Evolutionary conservation across 1,139 yeast species (phyloP), one percentile per base, ranked within the genome.

Genomic region (Blastobotrys buckinghamii): DNA sequence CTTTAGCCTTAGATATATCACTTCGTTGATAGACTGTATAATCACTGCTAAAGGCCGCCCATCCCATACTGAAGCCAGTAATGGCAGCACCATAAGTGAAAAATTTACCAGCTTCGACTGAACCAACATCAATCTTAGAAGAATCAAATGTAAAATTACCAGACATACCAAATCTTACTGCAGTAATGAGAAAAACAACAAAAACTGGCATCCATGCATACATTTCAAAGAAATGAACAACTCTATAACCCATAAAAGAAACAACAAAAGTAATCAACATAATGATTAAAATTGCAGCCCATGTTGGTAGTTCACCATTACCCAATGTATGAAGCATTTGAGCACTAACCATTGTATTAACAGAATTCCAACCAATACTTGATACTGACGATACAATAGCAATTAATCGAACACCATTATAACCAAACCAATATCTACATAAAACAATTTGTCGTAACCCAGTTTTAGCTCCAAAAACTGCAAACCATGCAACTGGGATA

Each of bases 351-450:
- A 89, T 86, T 55, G 88, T 85, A 69, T 89, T 89, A 43, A 88
- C 94, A 16, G 96, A 87, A 68, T 95, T 89, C 97, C 97, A 89
- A 56, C 97, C 97, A 54, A 89, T 78, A 76, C 96, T 87, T n/a
- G 96, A 94, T 60, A 89, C 68, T n/a, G n/a, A 60, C 82, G 78
- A 22, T 22, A 5, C 24, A 5, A 22, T 22, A 22, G 95, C 83
- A 62, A 89, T 85, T 51, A 89, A 74, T 65, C 95, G 77, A 68
- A 84, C 82, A 45, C 85, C 82, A 41, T 73, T 67, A 65, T 83
- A 80, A 58, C 97, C 97, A 59, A 83, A 75, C 62, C 89, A 75
- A 68, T 76, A 89, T 57, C 90, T 77, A 16, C 95, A 81, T 55
- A 90, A 66, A 42, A 86, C 75, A 87, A 89, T 84, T 68, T 89